Conservation (phyloP, 2,329 filamentous ascomycete species). For the Aplosporella prunicola region DNA sequence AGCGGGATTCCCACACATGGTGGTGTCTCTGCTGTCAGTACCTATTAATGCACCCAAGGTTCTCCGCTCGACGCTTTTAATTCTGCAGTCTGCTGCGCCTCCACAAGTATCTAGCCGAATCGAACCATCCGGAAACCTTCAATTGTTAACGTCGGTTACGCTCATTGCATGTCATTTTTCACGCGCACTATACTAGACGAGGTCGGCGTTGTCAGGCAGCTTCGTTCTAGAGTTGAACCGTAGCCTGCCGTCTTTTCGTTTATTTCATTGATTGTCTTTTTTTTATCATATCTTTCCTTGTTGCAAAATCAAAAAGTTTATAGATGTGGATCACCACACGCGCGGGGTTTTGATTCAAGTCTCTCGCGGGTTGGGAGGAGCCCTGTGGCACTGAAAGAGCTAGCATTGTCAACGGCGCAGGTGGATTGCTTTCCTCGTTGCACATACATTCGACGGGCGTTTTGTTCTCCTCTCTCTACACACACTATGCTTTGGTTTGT, state of each 20-base stretch:
- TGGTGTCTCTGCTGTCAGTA: not conserved
- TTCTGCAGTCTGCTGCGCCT: not conserved
- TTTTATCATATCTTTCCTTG: conserved; percentile 17
- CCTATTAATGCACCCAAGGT: conserved; percentile 4
- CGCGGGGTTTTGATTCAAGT: conserved; percentile 1
- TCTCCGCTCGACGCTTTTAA: conserved; percentile 3
- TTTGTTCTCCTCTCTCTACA: too few relatives aligned
- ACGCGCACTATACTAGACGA: conserved; percentile 13
- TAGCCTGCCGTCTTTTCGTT: conserved; percentile 12
- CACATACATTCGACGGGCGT: conserved; percentile 8
- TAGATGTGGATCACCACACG: conserved; percentile 1
- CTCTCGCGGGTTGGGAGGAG: too few relatives aligned
- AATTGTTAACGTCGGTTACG: conserved; percentile 3
- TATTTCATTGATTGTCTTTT: conserved; percentile 12
- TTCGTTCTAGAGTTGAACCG: not conserved
- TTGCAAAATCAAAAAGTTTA: conserved; percentile 18
- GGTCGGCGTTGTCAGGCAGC: conserved; percentile 7
- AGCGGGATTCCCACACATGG: not conserved
- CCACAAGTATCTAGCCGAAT: not conserved
- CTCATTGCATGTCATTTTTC: conserved; percentile 7
- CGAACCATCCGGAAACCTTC: not conserved
- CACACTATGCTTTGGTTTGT: too few relatives aligned
- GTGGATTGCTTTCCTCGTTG: conserved; percentile 3
- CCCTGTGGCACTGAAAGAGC: too few relatives aligned
- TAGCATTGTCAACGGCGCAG: conserved; percentile 10